Conservation (phyloP, 106 monocot genomes). For the Dendrobium chrysotoxum region DNA sequence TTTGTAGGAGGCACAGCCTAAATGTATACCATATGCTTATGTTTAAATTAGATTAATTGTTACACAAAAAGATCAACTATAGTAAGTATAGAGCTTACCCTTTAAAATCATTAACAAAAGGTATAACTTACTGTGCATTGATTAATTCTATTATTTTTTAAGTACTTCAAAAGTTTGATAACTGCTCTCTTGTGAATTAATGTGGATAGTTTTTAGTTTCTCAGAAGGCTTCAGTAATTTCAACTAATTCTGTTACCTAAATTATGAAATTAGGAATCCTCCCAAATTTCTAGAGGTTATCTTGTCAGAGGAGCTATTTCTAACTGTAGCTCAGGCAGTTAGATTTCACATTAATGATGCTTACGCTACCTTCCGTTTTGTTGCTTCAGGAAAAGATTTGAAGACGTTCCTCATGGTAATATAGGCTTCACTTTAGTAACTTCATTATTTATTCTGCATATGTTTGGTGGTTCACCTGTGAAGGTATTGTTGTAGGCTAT, state of each 20-base stretch:
- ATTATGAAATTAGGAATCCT: conserved; percentile 24
- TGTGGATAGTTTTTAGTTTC: background rate
- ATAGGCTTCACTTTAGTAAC: background rate
- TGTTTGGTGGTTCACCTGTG: background rate
- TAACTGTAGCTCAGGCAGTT: conserved; percentile 22
- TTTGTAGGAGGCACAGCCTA: no score
- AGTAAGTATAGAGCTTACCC: no score
- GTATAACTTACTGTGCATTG: background rate
- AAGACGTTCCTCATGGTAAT: conserved; percentile 18
- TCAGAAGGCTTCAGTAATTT: background rate
- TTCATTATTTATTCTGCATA: background rate
- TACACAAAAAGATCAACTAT: no score
- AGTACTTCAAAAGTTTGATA: background rate
- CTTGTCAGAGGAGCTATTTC: conserved; percentile 35
- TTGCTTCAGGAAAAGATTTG: conserved; percentile 39
- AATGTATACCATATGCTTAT: no score
- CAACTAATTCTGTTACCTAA: background rate
- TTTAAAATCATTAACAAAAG: no score
- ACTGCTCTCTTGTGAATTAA: background rate
- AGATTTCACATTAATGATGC: conserved; percentile 48
- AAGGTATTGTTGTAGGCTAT: conserved; percentile 14
- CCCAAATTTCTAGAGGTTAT: conserved; percentile 51
- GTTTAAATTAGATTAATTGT: no score
- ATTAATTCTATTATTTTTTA: background rate
- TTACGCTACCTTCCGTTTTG: conserved; percentile 33